Conservation (phyloP, 2,329 filamentous ascomycete genomes). For the Xylaria sp. region DNA sequence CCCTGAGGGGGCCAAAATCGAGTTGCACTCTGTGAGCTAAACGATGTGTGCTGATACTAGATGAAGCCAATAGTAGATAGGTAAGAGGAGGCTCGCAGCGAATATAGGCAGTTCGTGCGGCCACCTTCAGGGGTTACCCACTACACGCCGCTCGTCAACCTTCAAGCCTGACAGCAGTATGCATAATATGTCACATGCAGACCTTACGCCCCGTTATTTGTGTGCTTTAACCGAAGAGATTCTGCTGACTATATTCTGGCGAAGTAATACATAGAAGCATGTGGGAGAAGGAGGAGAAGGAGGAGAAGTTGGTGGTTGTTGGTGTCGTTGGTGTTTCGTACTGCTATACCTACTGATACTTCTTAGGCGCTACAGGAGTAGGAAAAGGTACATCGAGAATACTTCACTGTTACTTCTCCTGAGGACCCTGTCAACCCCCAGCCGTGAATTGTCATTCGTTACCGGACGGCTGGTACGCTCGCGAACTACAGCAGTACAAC, state of each 20-base stretch:
- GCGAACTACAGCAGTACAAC: slow-evolving; percentile 18
- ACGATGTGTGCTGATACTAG: slow-evolving; percentile 1
- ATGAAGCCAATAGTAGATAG: not conserved
- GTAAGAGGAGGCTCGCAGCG: slow-evolving; percentile 2
- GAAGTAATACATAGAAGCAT: not conserved
- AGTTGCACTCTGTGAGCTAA: not conserved
- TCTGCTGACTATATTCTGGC: not conserved
- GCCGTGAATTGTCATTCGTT: slow-evolving; percentile 21
- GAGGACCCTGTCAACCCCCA: slow-evolving; percentile 11
- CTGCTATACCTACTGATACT: not conserved
- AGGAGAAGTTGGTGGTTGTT: slow-evolving; percentile 1
- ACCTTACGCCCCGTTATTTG: not conserved
- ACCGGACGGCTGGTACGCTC: slow-evolving; percentile 24
- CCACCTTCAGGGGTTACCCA: not conserved
- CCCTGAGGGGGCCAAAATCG: not conserved
- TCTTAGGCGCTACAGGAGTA: not conserved
- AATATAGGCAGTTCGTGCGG: slow-evolving; percentile 6
- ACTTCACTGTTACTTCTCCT: slow-evolving; percentile 23
- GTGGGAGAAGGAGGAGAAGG: not conserved
- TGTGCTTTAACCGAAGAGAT: not conserved
- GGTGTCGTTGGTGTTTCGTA: slow-evolving; percentile 8
- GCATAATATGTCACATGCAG: not conserved
- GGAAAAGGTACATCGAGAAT: slow-evolving; percentile 26
- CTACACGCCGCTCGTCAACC: not conserved
- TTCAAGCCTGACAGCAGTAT: slow-evolving; percentile 3